Evolutionary conservation across 345 rosid genomes (phyloP).

Genomic region (Citrus reticulata): DNA sequence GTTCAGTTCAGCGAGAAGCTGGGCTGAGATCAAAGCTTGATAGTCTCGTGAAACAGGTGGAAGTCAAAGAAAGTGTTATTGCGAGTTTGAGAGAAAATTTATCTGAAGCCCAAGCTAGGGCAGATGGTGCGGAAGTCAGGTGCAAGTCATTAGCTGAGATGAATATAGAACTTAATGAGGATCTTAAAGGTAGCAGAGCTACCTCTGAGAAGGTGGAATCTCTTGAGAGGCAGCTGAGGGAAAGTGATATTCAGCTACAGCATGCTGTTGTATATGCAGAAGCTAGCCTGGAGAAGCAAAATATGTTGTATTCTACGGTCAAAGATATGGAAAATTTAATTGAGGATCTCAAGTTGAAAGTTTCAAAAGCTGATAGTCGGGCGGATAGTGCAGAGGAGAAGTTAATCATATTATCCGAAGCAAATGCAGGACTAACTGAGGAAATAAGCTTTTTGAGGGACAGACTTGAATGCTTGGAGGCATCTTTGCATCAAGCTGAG

Average conservation of each 20-base stretch:
- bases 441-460: constrained; percentile 64
- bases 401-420: constrained; percentile 68
- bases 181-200: constrained; percentile 44
- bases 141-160: constrained; percentile 42
- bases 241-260: constrained; percentile 62
- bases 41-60: constrained; percentile 40
- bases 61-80: constrained; percentile 42
- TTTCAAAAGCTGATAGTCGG: constrained; percentile 58
- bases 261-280: constrained; percentile 77
- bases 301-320: constrained; percentile 60
- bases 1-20: constrained; percentile 51
- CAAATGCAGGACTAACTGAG: constrained; percentile 66
- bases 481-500: constrained; percentile 63
- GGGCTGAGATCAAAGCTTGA: constrained; percentile 51
- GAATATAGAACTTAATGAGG: constrained; percentile 46
- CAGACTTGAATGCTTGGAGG: constrained; percentile 62
- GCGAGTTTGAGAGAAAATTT: constrained; percentile 44
- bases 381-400: constrained; percentile 80
- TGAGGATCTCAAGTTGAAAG: constrained; percentile 71
- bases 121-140: constrained; percentile 50
- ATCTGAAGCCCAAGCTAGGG: constrained; percentile 46
- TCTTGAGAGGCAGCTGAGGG: constrained; percentile 63
- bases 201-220: constrained; percentile 51
- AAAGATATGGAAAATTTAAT: constrained; percentile 81
- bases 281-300: constrained; percentile 84